Base-by-base conservation (phyloP, 2,329 filamentous ascomycete genomes). In the Stachybotrys echinatus region DNA sequence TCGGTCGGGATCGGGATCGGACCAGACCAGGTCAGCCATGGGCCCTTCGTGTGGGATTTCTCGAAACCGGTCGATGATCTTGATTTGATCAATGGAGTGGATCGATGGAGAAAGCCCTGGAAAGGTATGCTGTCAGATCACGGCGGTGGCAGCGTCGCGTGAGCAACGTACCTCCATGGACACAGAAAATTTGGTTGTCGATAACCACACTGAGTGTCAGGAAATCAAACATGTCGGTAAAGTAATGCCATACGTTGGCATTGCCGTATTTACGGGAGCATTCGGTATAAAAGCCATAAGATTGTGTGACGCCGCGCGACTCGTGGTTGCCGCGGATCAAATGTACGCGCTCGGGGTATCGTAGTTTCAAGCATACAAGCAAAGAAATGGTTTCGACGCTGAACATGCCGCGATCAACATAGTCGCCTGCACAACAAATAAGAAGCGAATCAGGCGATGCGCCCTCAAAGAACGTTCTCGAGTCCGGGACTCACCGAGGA, bases 181-280 rank as follows among this genome's bases (percentile, higher is more conserved):
- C 94, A 69, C 94, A 99, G 69, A 99, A 99, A 58, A 99, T 99
- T 69, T 97, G 89, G 69, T 99, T 88, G 68, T 97, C 95, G 66
- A 99, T 99, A 55, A 99, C 92, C 53, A 97, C 95, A 61, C 89
- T 95, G 50, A 99, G 76, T 7, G 92, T 97, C 55, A 99, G 78
- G 69, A 95, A 99, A 73, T 99, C 94, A 71, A 99, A 99, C 92
- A 99, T 97, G 73, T 99, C 94, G 57, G 94, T 99, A 67, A 99
- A 99, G 69, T 97, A 94, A 71, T 99, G 94, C 94, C 94, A 99
- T 20, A 99, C 94, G 62, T 94, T 96, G 55, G 94, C 91, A 65
- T 96, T 97, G 66, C 94, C 94, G 71, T 99, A 99, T 72, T 99
- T 99, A 59, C 94, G 87, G 19, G 88, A 91, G 71, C 94, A 99